These are phyloP conservation scores for Colletotrichum musicola DNA, from an alignment of 2,329 filamentous ascomycete species.

Conservation along the genomic window DNA sequence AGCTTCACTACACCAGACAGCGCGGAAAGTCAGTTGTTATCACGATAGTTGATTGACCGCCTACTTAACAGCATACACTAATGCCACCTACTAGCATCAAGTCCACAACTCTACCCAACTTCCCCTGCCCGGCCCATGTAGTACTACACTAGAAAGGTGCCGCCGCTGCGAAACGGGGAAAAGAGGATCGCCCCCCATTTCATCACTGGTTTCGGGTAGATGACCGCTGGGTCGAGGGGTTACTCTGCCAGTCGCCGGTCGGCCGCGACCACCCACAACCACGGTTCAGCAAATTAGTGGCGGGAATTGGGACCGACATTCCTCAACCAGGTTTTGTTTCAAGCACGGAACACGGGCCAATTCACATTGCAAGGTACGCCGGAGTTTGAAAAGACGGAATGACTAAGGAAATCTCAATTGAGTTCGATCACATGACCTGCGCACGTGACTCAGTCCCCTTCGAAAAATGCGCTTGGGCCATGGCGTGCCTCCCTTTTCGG, in stretches of 20 bases:
- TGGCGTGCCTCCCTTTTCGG: neutral
- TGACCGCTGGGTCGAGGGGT: neutral
- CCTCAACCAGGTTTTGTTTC: conserved; percentile 20
- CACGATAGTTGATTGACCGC: too few relatives aligned
- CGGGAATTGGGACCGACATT: conserved; percentile 1
- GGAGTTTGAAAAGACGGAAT: too few relatives aligned
- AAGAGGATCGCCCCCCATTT: neutral
- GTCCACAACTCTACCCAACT: too few relatives aligned
- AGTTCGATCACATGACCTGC: neutral
- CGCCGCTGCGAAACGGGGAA: neutral
- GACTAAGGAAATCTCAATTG: neutral
- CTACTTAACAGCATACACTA: neutral
- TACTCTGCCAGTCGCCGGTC: neutral
- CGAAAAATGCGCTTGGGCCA: neutral
- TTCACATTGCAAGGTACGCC: neutral
- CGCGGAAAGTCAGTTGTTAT: too few relatives aligned
- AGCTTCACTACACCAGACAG: neutral
- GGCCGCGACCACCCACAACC: neutral
- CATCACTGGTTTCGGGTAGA: conserved; percentile 21
- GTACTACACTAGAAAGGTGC: too few relatives aligned
- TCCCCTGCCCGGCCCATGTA: too few relatives aligned
- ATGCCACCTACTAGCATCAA: too few relatives aligned
- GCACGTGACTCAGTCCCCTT: neutral
- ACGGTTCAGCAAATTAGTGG: neutral
- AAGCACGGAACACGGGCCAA: conserved; percentile 26